Evolutionary conservation across 352 stramenopile genomes (phyloP).

Genomic region (Phytopythium sindhum): DNA sequence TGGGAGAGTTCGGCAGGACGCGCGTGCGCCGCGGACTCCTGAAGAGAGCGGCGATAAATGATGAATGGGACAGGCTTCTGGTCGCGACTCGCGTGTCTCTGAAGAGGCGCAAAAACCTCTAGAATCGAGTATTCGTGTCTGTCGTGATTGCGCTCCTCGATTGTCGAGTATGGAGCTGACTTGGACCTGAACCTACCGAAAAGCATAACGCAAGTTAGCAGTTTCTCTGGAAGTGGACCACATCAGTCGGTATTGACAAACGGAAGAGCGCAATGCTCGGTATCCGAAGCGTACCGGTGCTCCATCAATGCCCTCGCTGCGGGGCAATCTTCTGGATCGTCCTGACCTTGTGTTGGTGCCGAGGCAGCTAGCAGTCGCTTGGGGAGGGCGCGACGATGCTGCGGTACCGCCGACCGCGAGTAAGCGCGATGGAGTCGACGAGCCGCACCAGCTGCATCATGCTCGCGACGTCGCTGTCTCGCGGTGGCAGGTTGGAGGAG

Average conservation of each 20-base stretch:
- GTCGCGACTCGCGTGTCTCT: slow-evolving; percentile 1
- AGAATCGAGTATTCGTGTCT: not conserved
- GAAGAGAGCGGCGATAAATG: not conserved
- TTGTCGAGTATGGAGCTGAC: not conserved
- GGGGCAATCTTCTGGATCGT: not conserved
- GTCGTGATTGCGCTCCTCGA: slow-evolving; percentile 1
- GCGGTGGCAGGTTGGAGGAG: slow-evolving; percentile 22
- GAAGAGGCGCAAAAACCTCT: slow-evolving; percentile 1
- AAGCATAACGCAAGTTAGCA: not conserved
- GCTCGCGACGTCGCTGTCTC: slow-evolving; percentile 21
- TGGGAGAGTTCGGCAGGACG: not conserved
- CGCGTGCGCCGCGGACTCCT: too few species aligned
- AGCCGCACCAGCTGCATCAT: slow-evolving; percentile 46
- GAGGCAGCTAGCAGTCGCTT: not conserved
- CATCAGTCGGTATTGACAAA: not conserved
- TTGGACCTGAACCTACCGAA: not conserved
- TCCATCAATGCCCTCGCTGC: not conserved
- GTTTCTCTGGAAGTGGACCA: not conserved
- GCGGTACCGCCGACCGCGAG: slow-evolving; percentile 23
- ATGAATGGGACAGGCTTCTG: not conserved
- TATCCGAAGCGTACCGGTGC: not conserved
- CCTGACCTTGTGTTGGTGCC: not conserved
- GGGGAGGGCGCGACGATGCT: slow-evolving; percentile 17
- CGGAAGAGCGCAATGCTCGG: not conserved
- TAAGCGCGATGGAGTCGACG: slow-evolving; percentile 39